Evolutionary conservation across 23 red algal species (phyloP).

Genomic region (Cyanidiococcus yangmingshanensis): DNA sequence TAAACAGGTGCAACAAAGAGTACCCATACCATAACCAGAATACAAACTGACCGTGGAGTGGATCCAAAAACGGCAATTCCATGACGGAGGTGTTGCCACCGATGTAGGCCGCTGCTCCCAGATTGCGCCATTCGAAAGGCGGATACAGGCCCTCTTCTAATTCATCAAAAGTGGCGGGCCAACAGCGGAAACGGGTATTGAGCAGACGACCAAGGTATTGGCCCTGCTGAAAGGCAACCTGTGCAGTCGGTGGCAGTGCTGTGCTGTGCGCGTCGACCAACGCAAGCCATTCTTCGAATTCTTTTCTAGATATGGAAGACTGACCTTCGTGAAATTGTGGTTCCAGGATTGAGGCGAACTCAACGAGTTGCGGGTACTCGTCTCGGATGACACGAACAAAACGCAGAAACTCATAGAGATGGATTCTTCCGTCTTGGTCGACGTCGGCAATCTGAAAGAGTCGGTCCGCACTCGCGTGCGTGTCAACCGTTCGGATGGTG

Average conservation of each 20-base stretch:
- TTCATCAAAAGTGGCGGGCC: slow-evolving; percentile 1
- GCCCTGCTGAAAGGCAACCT: slow-evolving; percentile 89
- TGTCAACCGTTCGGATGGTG: neutral
- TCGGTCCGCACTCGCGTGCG: neutral
- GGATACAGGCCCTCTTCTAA: slow-evolving; percentile 14
- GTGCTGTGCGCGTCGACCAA: slow-evolving; percentile 10
- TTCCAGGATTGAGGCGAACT: neutral
- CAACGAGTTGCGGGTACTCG: neutral
- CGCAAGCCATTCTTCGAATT: neutral
- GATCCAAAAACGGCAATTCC: slow-evolving; percentile 61
- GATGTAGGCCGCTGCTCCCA: slow-evolving; percentile 53
- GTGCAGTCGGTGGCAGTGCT: slow-evolving; percentile 72
- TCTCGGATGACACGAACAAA: neutral
- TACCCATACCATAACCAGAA: slow-evolving; percentile 17
- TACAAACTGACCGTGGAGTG: slow-evolving; percentile 18
- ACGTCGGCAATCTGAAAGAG: slow-evolving; percentile 4
- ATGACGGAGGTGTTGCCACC: slow-evolving; percentile 24
- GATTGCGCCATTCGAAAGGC: slow-evolving; percentile 46
- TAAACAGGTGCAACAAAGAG: slow-evolving; percentile 12
- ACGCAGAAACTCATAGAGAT: slow-evolving; percentile 1
- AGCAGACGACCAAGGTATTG: slow-evolving; percentile 30
- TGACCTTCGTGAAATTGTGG: neutral
- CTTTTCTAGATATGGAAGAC: neutral
- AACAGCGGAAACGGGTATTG: neutral
- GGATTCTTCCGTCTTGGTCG: neutral